Evolutionary conservation across 208 protist species (phyloP).

Genomic region (Leptomonas pyrrhocoris): DNA sequence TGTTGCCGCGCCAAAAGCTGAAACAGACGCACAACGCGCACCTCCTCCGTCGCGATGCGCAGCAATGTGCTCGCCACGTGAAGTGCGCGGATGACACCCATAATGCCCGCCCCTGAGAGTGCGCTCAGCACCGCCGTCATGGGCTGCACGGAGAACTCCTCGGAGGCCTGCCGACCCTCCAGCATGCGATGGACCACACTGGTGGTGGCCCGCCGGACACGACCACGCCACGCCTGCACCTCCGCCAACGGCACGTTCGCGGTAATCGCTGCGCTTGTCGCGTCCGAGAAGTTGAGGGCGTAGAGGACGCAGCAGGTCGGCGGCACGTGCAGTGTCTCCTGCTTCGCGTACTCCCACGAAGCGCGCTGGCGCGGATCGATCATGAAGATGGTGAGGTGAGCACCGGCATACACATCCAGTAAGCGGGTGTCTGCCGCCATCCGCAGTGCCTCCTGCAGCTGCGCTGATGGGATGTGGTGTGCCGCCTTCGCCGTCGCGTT

Average conservation of each 20-base stretch:
- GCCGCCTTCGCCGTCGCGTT: not conserved
- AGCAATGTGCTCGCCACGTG: conserved; percentile 69
- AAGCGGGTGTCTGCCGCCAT: conserved; percentile 47
- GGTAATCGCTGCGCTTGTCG: not conserved
- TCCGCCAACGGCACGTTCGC: conserved; percentile 42
- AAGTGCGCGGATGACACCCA: conserved; percentile 47
- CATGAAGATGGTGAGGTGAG: conserved; percentile 73
- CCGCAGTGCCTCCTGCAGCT: conserved; percentile 35
- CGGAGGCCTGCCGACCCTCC: conserved; percentile 44
- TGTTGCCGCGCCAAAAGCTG: conserved; percentile 29
- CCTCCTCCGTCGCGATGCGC: conserved; percentile 51
- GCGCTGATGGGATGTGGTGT: conserved; percentile 13
- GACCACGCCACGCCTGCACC: conserved; percentile 45
- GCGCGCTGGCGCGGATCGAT: conserved; percentile 58
- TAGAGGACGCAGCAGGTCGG: conserved; percentile 62
- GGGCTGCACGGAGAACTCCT: conserved; percentile 45
- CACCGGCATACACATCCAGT: conserved; percentile 67
- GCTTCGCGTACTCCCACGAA: conserved; percentile 69
- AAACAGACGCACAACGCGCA: conserved; percentile 33
- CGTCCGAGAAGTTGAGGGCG: conserved; percentile 71
- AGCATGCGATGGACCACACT: conserved; percentile 48
- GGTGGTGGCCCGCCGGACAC: conserved; percentile 48
- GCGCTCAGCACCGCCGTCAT: conserved; percentile 61
- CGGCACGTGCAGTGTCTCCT: conserved; percentile 59
- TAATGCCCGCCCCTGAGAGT: conserved; percentile 49